A percentile compares a stretch with the other conserved stretches of the same genome.
Evolutionary conservation across 2,329 filamentous ascomycete species (phyloP).

Genomic region (Metarhizium anisopliae): DNA sequence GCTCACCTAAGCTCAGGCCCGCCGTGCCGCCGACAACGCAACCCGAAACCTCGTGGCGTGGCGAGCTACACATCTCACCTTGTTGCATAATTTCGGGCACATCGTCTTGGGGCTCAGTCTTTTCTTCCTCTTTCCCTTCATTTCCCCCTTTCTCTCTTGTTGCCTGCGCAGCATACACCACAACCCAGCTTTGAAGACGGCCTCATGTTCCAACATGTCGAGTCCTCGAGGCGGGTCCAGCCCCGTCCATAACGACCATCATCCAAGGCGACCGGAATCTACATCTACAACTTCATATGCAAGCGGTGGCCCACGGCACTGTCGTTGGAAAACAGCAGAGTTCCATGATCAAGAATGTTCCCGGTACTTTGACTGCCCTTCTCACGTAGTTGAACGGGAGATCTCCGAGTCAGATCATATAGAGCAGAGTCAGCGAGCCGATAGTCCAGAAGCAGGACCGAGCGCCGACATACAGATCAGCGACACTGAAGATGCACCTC

Average conservation of each 20-base stretch:
- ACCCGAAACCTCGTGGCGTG: not conserved
- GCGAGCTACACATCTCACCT: not conserved
- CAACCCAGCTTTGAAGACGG: not conserved
- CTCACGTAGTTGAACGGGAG: constrained; percentile 32
- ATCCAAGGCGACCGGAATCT: constrained; percentile 1
- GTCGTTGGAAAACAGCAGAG: constrained; percentile 28
- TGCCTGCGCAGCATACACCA: not conserved
- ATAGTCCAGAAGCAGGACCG: not conserved
- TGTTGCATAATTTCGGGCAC: not conserved
- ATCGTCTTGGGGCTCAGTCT: not conserved
- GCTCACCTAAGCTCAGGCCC: constrained; percentile 3
- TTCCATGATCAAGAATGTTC: constrained; percentile 36
- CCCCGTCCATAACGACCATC: constrained; percentile 7
- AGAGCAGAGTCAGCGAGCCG: not conserved
- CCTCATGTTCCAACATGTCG: constrained; percentile 23
- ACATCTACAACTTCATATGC: constrained; percentile 5
- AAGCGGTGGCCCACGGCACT: constrained; percentile 11
- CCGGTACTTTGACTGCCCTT: constrained; percentile 40
- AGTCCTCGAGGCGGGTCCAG: constrained; percentile 19
- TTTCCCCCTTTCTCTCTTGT: not conserved
- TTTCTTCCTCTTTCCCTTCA: not conserved
- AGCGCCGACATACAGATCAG: not conserved
- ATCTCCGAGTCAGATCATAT: constrained; percentile 9
- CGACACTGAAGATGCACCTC: not conserved
- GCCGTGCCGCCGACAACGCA: not conserved